These are phyloP conservation scores for Paramyrothecium roridum DNA, from an alignment of 2,329 filamentous ascomycete species.

Conservation along the genomic window DNA sequence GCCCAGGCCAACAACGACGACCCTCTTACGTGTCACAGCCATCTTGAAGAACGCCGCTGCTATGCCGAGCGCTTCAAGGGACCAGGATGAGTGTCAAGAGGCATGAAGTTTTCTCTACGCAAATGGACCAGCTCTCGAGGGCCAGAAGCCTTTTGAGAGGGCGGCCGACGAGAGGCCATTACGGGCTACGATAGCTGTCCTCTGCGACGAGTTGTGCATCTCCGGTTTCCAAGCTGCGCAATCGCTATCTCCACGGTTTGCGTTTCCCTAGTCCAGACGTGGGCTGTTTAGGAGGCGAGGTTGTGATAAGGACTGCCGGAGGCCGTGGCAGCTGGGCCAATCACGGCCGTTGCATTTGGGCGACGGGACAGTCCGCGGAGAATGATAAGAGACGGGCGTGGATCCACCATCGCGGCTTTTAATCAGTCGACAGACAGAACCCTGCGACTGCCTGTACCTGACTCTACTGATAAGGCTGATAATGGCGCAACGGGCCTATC, in stretches of 20 bases:
- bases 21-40: conserved; percentile 45
- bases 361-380: background rate
- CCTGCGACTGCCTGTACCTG: too few relatives aligned
- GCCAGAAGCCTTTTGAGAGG: background rate
- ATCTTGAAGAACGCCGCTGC: background rate
- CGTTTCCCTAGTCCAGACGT: background rate
- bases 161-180: background rate
- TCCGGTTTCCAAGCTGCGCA: background rate
- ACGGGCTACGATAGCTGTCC: background rate
- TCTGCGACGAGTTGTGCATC: background rate
- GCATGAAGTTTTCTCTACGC: background rate
- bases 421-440: background rate
- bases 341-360: background rate
- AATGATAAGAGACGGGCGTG: background rate
- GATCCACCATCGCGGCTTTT: background rate
- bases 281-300: background rate
- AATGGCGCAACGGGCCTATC: background rate
- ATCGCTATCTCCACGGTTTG: background rate
- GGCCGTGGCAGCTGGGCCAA: background rate
- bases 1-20: conserved; percentile 83
- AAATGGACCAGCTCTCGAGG: background rate
- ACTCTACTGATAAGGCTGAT: background rate
- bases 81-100: background rate
- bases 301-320: background rate
- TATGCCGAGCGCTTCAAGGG: background rate